Base-by-base conservation (phyloP, 2,329 filamentous ascomycete genomes). In the Colletotrichum sojae region DNA sequence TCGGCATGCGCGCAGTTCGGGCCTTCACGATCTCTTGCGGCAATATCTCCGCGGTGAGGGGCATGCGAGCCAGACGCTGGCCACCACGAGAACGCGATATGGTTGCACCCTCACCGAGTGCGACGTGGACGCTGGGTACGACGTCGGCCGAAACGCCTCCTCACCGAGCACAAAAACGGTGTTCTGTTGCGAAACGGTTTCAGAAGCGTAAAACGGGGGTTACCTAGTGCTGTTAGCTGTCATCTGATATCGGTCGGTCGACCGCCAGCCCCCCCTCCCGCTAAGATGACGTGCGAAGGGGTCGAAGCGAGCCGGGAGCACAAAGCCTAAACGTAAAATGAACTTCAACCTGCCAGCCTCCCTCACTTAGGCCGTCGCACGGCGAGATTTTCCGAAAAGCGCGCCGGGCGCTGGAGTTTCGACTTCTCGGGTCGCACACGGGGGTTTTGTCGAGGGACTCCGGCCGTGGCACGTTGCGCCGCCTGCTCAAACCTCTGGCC, bases 1-100 rank as follows among this genome's bases (percentile, higher is more conserved):
- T 31, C 45, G 45, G 36, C 46, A 59, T 59, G 51, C 57, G 36
- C 52, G 54, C 62, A 27, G n/a, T 18, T 65, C 54, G 62, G 62
- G 46, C 62, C 54, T 65, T 65, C 40, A 48, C 16, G 53, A 16
- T n/a, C 12, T 46, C 6, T 36, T 59, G 45, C 54, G 54, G 55
- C 20, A 46, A 36, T 25, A 31, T 22, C n/a, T 15, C 39, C n/a
- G n/a, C 22, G 31, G 45, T 46, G n/a, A 46, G 39, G 31, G 31
- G 8, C 18, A 53, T 48, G 46, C 48, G 31, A n/a, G 12, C 18
- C 36, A 16, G 25, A 10, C 54, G 46, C 25, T 18, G 18, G 15
- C 12, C 36, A 36, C 45, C 8, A 16, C 10, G 22, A 43, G 45
- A 25, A 53, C 61, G 53, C 54, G 40, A 58, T 64, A 45, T 64